Conservation (phyloP, 2,329 filamentous ascomycete genomes). For the Aspergillus texensis region DNA sequence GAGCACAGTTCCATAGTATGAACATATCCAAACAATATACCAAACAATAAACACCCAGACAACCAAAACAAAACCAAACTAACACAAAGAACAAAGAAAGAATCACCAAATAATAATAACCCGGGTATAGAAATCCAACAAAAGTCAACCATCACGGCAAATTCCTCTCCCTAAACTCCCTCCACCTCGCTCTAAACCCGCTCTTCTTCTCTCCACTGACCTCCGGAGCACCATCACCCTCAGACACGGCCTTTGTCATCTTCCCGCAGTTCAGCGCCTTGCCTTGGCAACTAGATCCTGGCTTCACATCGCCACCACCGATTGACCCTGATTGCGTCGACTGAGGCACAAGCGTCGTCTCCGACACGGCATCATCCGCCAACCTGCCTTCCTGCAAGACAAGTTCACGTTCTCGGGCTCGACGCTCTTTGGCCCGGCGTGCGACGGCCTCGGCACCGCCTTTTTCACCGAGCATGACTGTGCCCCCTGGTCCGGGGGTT, state of each 20-base stretch:
- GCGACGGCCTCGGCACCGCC: slow-evolving; percentile 3
- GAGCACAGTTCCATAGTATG: not conserved
- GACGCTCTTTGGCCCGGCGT: slow-evolving; percentile 2
- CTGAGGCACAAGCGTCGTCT: not conserved
- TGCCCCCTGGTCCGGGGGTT: slow-evolving; percentile 7
- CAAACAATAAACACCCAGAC: not conserved
- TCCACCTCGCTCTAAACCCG: not conserved
- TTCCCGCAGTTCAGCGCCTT: too few relatives aligned
- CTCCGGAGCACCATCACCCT: not conserved
- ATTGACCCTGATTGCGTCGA: not conserved
- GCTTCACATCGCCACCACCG: not conserved
- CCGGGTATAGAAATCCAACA: not conserved
- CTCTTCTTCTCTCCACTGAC: not conserved
- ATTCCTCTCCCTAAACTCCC: not conserved
- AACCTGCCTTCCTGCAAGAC: not conserved
- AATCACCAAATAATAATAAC: not conserved
- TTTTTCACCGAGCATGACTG: slow-evolving; percentile 5
- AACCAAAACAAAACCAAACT: not conserved
- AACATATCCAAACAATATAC: not conserved
- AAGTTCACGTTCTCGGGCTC: not conserved
- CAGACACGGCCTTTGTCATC: not conserved
- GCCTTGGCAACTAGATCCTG: not conserved
- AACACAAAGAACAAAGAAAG: not conserved
- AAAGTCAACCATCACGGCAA: not conserved
- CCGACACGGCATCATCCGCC: not conserved